Evolutionary conservation across 78 protist genomes (phyloP).

Genomic region (Isochrysis galbana): DNA sequence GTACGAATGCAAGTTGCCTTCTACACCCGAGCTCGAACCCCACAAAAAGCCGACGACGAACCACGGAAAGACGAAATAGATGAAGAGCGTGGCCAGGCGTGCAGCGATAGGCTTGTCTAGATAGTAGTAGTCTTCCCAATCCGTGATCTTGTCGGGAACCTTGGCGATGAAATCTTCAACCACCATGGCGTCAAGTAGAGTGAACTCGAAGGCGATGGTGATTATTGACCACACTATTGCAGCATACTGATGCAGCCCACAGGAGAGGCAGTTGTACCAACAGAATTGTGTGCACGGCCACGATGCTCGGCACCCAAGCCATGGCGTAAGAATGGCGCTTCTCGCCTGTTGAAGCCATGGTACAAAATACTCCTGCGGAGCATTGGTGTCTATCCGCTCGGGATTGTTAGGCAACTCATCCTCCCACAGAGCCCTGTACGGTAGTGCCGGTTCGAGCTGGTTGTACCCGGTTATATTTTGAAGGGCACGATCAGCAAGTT

Average conservation of each 20-base stretch:
- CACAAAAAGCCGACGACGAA: neutral
- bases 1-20: neutral
- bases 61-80: neutral
- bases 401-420: no score
- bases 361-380: no score
- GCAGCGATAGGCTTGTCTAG: neutral
- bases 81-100: neutral
- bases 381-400: no score
- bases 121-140: neutral
- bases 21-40: no score
- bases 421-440: no score
- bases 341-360: no score
- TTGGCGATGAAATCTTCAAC: neutral
- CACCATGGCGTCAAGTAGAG: neutral
- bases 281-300: neutral
- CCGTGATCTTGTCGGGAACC: neutral
- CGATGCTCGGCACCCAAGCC: neutral
- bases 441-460: no score
- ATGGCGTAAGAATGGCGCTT: no score
- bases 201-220: no score
- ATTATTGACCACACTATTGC: no score
- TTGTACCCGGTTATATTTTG: no score
- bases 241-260: neutral
- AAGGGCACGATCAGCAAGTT: no score
- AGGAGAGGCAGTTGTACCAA: neutral